Base-by-base conservation (phyloP, 192 early-diverging fungal species). In the Coemansia sp. region DNA sequence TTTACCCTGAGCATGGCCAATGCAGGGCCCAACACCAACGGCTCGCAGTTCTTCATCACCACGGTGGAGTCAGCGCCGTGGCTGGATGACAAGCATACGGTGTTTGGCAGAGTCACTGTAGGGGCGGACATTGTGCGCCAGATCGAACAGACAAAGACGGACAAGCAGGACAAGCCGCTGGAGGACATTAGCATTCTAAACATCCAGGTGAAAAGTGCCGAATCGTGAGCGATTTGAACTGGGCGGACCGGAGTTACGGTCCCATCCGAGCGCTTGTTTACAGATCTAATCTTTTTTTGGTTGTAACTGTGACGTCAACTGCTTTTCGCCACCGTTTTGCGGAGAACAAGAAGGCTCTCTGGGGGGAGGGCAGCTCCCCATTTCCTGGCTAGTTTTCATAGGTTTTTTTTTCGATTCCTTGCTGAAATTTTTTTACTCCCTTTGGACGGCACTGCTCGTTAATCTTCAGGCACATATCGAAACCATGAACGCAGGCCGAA, bases 1-100 rank as follows among this genome's bases (percentile, higher is more conserved):
- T 95, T 90, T 50, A 96, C 91, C 4, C 65, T 98, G 0, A 91
- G 89, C 53, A 96, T 98, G 95, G 95, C 95, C 5, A 98, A 98
- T 67, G 83, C 90, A 5, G 88, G 89, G 5, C 85, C 90, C 10
- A 81, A 84, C 26, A 94, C 94, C 9, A 97, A 97, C 58, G 94
- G 84, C 21, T 88, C 85, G 35, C 93, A 98, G 72, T 98, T 98
- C 65, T 98, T 96, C 61, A 93, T 98, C 43, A 98, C 95, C 0
- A 85, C 85, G 1, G 87, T 90, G 1, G 88, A 93, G 2, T 53
- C 57, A 0, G 67, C 89, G 81, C 91, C 92, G 20, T 98, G 95
- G 95, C 74, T 98, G 14, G 93, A 98, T 51, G 90, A 94, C 55
- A 98, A 98, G 62, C 95, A 98, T 57, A 92, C 95, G 1, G 83